Evolutionary conservation across 1,139 yeast genomes (phyloP), one percentile per base, ranked within the genome.

Genomic region (Citeromyces hawaiiensis): DNA sequence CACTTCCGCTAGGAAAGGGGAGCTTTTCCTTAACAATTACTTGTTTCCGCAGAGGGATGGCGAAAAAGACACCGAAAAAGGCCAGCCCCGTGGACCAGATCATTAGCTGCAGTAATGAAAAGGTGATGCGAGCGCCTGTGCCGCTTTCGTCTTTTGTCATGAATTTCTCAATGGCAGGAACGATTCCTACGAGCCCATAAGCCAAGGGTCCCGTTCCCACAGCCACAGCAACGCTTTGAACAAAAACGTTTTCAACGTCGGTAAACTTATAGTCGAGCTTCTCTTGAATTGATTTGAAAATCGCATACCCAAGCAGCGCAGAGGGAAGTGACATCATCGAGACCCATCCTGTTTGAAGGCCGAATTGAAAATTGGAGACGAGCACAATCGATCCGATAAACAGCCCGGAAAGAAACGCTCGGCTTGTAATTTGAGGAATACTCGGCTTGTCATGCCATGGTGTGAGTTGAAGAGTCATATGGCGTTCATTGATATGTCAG

Each of bases 251-350:
- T 54, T 91, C 97, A 13, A 85, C 96, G 46, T 87, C 96, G 1
- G 94, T 72, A 55, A 91, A 85, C 7, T 69, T 67, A 25, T 45
- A 42, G 56, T 63, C 49, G 51, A 72, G 34, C 64, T 69, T 47
- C 36, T 59, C 45, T 40, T 73, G 66, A 3, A 72, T 48, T 0
- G 63, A 50, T 48, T 76, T 80, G 61, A 88, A 91, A 18, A 82
- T 63, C 0, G 96, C 83, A 58, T 76, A 88, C 1, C 94, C 96
- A 17, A 91, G 59, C 39, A 91, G 60, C 0, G 97, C 96, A 5
- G 96, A 82, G 0, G 98, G 97, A 42, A 91, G 64, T n/a, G 95
- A 83, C 98, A 91, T 91, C 98, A 91, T 91, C 7, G 96, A 86
- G 2, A 91, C 96, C 98, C 98, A 91, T 2, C 98, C 98, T 0